Base-by-base conservation (phyloP, 495 filamentous ascomycete species). In the Neurospora sp. region DNA sequence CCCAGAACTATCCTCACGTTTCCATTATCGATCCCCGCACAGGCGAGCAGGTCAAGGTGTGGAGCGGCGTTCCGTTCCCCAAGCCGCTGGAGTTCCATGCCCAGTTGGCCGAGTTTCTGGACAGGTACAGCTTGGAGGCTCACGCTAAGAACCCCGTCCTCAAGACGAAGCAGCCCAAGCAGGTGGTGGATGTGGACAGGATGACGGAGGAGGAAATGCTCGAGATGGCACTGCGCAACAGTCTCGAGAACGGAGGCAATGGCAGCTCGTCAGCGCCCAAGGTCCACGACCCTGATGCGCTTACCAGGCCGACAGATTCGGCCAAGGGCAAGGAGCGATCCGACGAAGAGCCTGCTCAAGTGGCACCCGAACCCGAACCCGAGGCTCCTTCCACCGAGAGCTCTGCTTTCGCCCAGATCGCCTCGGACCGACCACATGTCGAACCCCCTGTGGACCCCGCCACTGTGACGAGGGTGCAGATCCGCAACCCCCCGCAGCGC, bases 141-240 rank as follows among this genome's bases (percentile, higher is more conserved):
- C 89, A 94, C 75, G 93, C 91, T 75, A 95, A 94, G 82, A 99
- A 99, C 77, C 96, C 96, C 0, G 93, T 99, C 0, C 89, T 92
- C 3, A 92, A 89, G 78, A 85, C 92, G 45, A 96, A 95, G 80
- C 85, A 89, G 3, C 91, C 93, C 75, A 85, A 84, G 71, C 82
- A 88, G 71, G 87, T 90, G 72, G 84, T 91, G 69, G 91, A 91
- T 75, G 88, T 97, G 38, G 91, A 91, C 68, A 89, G 91, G 8
- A 95, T 99, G 91, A 97, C 93, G 0, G 96, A 99, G 77, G 94
- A 98, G 75, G 94, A 99, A 80, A 95, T 95, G 94, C 85, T 99
- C 77, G 91, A 96, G 80, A 89, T 97, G 86, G 96, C 96, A 0
- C 81, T 99, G 82, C 88, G 93, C 76, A 95, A 96, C 81, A 97